A percentile compares a stretch with the other conserved stretches of the same genome.
These are phyloP conservation scores for Scutellaria galericulata DNA, from an alignment of 257 asterid genomes.

Conservation along the genomic window DNA sequence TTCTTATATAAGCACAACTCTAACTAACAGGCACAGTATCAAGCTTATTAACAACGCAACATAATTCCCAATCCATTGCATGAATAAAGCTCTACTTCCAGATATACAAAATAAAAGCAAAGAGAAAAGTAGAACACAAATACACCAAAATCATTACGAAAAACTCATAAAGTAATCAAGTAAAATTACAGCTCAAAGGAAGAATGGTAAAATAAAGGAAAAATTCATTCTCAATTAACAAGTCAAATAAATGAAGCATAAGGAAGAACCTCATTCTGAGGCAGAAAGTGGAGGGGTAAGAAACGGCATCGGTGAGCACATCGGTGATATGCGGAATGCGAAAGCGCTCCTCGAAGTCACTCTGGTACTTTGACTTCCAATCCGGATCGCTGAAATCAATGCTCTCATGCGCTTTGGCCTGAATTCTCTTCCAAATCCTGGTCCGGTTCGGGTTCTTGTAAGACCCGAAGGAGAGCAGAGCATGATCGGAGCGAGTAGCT, in stretches of 20 bases:
- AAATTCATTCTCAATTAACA: neutral
- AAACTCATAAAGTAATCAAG: neutral
- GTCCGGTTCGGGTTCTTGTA: constrained; percentile 15
- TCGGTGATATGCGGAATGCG: constrained; percentile 79
- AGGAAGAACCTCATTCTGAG: constrained; percentile 71
- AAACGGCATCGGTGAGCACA: constrained; percentile 62
- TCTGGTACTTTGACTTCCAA: constrained; percentile 81
- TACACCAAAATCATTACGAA: neutral
- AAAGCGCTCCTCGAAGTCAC: constrained; percentile 77
- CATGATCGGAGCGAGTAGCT: constrained; percentile 37
- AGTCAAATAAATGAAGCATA: neutral
- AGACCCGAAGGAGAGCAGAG: constrained; percentile 25
- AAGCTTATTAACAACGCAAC: constrained; percentile 16
- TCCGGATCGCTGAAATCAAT: constrained; percentile 79
- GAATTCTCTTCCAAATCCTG: constrained; percentile 32
- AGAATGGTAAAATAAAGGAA: neutral
- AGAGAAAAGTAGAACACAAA: neutral
- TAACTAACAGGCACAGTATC: constrained; percentile 20
- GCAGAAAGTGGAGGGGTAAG: constrained; percentile 85
- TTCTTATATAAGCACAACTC: neutral
- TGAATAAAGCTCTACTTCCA: neutral
- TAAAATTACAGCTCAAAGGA: neutral
- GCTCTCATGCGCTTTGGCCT: constrained; percentile 40
- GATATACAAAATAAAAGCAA: neutral
- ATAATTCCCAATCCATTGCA: neutral